These are phyloP conservation scores for Lasiodiplodia gonubiensis DNA, from an alignment of 2,329 filamentous ascomycete genomes.

Conservation along the genomic window DNA sequence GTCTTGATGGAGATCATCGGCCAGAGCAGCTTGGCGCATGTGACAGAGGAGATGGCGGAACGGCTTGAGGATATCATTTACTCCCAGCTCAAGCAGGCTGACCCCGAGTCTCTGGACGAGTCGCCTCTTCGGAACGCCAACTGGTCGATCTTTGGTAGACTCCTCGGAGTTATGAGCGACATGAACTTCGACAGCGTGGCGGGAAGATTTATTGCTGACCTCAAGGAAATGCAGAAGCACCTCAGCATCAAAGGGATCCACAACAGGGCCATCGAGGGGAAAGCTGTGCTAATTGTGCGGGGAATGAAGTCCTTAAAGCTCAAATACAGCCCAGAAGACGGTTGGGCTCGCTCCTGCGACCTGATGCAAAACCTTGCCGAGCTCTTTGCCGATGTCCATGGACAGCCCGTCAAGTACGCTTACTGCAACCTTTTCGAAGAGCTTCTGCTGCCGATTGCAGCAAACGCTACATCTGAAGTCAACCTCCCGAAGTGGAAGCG, in stretches of 20 bases:
- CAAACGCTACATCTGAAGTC: constrained; percentile 77
- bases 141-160: constrained; percentile 90
- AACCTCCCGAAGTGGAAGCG: constrained; percentile 84
- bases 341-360: constrained; percentile 86
- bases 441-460: constrained; percentile 84
- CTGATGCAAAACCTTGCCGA: constrained; percentile 83
- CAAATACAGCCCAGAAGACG: constrained; percentile 72
- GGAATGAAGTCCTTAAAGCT: constrained; percentile 91
- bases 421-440: constrained; percentile 93
- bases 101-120: constrained; percentile 76
- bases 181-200: constrained; percentile 87
- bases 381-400: constrained; percentile 84
- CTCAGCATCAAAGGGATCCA: constrained; percentile 71
- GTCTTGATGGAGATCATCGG: constrained; percentile 93
- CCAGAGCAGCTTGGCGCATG: constrained; percentile 80
- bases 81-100: constrained; percentile 87
- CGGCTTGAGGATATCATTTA: constrained; percentile 96
- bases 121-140: constrained; percentile 89
- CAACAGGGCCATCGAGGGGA: constrained; percentile 74
- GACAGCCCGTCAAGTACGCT: constrained; percentile 86
- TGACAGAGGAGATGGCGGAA: constrained; percentile 90
- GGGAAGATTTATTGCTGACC: constrained; percentile 78
- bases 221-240: constrained; percentile 79
- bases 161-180: constrained; percentile 95
- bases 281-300: constrained; percentile 83